phyloP scores from a whole-genome alignment of 192 early-diverging fungal species.

The Pecoramyces ruminantium region DNA sequence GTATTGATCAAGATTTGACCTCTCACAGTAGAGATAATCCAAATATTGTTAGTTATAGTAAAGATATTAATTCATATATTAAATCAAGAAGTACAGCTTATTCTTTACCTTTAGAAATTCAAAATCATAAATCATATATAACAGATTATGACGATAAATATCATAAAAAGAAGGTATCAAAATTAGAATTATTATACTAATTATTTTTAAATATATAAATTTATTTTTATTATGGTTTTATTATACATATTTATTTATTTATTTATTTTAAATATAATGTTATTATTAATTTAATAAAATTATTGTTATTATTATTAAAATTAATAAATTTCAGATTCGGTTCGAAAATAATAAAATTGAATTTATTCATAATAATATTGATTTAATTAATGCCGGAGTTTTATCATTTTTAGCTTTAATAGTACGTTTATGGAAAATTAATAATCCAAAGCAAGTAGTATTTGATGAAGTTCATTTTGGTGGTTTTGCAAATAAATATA shows the following conservation, averaged over 20 bases:
- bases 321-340: no score
- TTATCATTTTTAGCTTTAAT: background rate
- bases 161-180: background rate
- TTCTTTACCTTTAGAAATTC: background rate
- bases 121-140: background rate
- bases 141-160: background rate
- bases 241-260: no score
- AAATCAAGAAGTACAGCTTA: background rate
- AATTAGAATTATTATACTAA: background rate
- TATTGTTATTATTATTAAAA: no score
- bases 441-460: background rate
- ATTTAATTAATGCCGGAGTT: background rate
- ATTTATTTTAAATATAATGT: no score
- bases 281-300: no score
- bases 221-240: background rate
- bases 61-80: background rate
- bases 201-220: background rate
- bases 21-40: background rate
- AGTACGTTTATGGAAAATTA: background rate
- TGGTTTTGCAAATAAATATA: conserved; percentile 88
- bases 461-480: conserved; percentile 99
- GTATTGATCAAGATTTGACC: background rate
- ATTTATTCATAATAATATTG: background rate
- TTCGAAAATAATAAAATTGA: background rate
- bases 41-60: background rate